phyloP scores from a whole-genome alignment of 768 basidiomycete species.

The Lactarius sp. region DNA sequence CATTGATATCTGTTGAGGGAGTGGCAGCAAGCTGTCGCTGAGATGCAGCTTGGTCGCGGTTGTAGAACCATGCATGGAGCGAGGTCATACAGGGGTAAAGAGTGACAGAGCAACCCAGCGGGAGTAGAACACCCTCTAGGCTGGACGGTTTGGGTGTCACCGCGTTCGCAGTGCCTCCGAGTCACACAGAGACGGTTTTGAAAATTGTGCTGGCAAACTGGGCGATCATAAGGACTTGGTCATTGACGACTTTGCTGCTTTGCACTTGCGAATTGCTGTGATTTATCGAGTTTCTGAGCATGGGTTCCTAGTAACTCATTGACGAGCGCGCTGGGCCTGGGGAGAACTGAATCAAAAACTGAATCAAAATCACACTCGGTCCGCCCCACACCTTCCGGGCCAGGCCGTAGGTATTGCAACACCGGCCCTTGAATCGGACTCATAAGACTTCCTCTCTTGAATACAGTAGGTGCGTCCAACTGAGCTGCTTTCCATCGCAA shows the following conservation, averaged over 20 bases:
- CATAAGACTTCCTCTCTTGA: no score
- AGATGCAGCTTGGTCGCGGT: slow-evolving; percentile 70
- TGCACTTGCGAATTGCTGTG: not conserved
- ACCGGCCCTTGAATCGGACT: no score
- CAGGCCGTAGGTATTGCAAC: no score
- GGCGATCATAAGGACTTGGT: not conserved
- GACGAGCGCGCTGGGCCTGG: no score
- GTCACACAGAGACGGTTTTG: not conserved
- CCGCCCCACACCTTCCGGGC: no score
- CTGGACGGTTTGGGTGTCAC: not conserved
- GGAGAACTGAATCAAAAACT: no score
- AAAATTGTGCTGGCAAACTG: not conserved
- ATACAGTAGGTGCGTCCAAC: no score
- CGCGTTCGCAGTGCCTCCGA: not conserved
- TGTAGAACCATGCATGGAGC: slow-evolving; percentile 72
- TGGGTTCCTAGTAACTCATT: no score
- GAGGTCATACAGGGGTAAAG: slow-evolving; percentile 54
- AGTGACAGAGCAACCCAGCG: slow-evolving; percentile 1
- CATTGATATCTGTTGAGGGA: slow-evolving; percentile 55
- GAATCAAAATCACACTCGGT: no score
- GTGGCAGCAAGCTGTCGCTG: slow-evolving; percentile 53
- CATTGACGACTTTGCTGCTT: not conserved
- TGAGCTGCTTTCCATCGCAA: no score
- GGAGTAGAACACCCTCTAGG: slow-evolving; percentile 4
- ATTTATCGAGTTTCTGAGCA: no score